Conservation (phyloP, 2,329 filamentous ascomycete species). For the Stemphylium lycopersici region DNA sequence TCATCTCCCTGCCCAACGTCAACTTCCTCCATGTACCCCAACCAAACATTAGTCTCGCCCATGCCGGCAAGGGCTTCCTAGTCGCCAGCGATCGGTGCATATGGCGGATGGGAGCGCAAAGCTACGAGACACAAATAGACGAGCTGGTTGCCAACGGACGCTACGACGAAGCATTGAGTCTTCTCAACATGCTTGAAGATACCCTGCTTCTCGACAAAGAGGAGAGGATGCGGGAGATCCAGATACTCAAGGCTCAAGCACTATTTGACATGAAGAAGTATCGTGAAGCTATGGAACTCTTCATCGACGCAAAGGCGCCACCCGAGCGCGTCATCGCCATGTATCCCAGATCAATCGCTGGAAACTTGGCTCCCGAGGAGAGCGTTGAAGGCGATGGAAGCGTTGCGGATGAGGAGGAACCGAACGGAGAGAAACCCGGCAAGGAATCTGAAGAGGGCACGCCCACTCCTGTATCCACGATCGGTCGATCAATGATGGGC, state of each 20-base stretch:
- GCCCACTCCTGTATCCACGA: slow-evolving; percentile 34
- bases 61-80: slow-evolving; percentile 94
- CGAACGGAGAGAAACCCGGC: slow-evolving; percentile 26
- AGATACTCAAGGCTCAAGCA: slow-evolving; percentile 86
- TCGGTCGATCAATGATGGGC: slow-evolving; percentile 54
- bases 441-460: slow-evolving; percentile 34
- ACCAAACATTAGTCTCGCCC: slow-evolving; percentile 89
- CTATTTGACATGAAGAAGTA: slow-evolving; percentile 86
- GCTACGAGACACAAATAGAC: slow-evolving; percentile 88
- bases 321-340: slow-evolving; percentile 86
- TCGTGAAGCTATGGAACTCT: slow-evolving; percentile 84
- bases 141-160: slow-evolving; percentile 74
- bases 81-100: slow-evolving; percentile 89
- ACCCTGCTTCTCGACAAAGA: slow-evolving; percentile 84
- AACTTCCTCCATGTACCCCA: slow-evolving; percentile 89
- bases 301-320: slow-evolving; percentile 86
- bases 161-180: slow-evolving; percentile 90
- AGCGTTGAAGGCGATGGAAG: slow-evolving; percentile 56
- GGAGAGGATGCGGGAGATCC: slow-evolving; percentile 80
- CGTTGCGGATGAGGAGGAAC: slow-evolving; percentile 41
- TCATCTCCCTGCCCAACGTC: slow-evolving; percentile 79
- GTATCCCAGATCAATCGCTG: slow-evolving; percentile 84
- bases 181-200: slow-evolving; percentile 89
- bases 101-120: slow-evolving; percentile 94
- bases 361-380: slow-evolving; percentile 71